Base-by-base conservation (phyloP, 768 basidiomycete genomes). In the Chalciporus chontae region DNA sequence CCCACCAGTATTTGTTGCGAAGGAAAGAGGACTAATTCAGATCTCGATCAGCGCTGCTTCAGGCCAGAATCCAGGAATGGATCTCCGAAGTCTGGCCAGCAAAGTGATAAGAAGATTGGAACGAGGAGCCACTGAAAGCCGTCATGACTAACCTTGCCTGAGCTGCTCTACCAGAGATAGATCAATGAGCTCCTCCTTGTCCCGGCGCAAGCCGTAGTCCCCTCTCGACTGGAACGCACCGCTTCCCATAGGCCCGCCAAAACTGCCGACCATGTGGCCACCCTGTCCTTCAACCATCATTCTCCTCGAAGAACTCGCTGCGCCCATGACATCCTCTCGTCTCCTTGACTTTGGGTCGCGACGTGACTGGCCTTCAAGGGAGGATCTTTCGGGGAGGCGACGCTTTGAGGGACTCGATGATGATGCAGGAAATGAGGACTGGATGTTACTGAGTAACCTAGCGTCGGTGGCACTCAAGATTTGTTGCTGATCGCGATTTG, bases 131-230 rank as follows among this genome's bases (percentile, higher is more conserved):
- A 37, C 8, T 14, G 24, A 32, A 31, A 6, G 8, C 14, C 34
- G 40, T 29, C 3, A 11, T 40, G 13, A 57, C 68, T 23, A 49
- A 78, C 80, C 80, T 72, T 79, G 80, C 59, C 80, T 75, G 43
- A 83, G 63, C 53, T 69, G 72, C 13, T 83, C 80, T 26, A 80
- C 78, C 18, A 79, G 48, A 45, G 68, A 56, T 32, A 63, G 55
- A 62, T 83, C 80, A 44, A 81, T 67, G 45, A 82, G 67, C 17
- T 82, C 80, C 38, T 80, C 79, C 54, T 79, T 81, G 45, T 82
- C 79, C 48, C 77, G 67, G 61, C 74, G 78, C n/a, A 64, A 67
- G 17, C 67, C 65, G 29, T 66, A 65, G 34, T 77, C 74, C 36
- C 67, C 66, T 43, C 61, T 66, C 24, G 63, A 61, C 51, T 65